Conservation (phyloP, 176 grass and related monocot species). For the Oryza meridionalis region DNA sequence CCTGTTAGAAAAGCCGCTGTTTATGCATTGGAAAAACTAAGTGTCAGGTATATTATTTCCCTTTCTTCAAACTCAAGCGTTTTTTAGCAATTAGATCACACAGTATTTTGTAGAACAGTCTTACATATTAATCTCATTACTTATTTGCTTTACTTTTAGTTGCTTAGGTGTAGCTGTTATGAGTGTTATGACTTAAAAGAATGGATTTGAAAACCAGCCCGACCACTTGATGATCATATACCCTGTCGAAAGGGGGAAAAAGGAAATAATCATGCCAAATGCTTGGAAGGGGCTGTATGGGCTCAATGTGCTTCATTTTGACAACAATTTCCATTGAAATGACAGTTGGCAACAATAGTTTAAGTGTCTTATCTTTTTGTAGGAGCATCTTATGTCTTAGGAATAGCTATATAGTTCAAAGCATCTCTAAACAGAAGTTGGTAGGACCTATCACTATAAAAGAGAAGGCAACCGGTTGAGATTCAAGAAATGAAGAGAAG, state of each 20-base stretch:
- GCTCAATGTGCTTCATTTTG: not conserved
- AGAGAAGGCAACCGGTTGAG: not conserved
- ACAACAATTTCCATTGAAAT: not conserved
- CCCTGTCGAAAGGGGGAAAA: not conserved
- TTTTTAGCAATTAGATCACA: constrained; percentile 3
- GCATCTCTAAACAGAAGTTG: not conserved
- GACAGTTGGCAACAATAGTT: not conserved
- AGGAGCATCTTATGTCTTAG: not conserved
- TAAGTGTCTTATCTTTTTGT: no score
- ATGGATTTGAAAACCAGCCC: not conserved
- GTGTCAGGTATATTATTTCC: constrained; percentile 53
- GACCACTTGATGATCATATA: not conserved
- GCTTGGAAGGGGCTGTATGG: not conserved
- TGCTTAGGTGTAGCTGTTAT: not conserved
- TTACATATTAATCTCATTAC: not conserved
- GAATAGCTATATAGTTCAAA: not conserved
- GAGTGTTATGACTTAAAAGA: constrained; percentile 6
- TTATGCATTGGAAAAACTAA: constrained; percentile 69
- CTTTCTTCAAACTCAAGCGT: constrained; percentile 13
- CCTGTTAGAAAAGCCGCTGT: constrained; percentile 47
- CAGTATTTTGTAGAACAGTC: constrained; percentile 7
- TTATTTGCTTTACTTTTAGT: not conserved
- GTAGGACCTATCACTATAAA: not conserved
- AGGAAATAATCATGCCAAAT: not conserved
- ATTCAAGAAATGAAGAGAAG: no score